Base-by-base conservation (phyloP, 2,329 filamentous ascomycete species). In the Trichoderma pleuroti region DNA sequence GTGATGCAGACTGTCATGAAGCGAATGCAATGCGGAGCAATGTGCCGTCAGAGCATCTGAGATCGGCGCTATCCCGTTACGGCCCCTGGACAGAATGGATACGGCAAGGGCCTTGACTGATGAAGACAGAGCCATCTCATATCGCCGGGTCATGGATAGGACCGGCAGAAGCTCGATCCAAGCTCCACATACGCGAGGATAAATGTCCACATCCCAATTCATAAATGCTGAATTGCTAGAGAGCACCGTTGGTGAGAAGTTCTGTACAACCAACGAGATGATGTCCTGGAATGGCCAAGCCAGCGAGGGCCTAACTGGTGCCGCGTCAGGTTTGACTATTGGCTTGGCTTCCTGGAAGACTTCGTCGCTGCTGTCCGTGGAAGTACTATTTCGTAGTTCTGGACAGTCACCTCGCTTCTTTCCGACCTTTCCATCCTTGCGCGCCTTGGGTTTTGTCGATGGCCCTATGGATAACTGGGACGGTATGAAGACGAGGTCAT, bases 161-260 rank as follows among this genome's bases (percentile, higher is more conserved):
- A 74, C 71, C 1, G 81, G 81, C 7, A 83, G 76, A 9, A 79
- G 76, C 64, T 81, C 80, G 0, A 83, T 77, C 82, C 82, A 84
- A 1, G 79, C 75, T 9, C 81, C 82, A 68, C 81, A 83, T 57
- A 82, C 78, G 11, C 78, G 76, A 28, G 77, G 81, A 63, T 82
- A 81, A 64, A 74, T 74, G 6, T 49, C 46, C 10, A 12, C 59
- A 16, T 68, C 66, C 66, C 66, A 68, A 16, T 34, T 61, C 54
- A 61, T 36, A 18, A 60, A 49, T 16, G 66, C 28, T 2, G 54
- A 54, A 32, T 24, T 59, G 32, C 39, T 46, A 5, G 59, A 42
- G 2, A 32, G 54, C n/a, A 57, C 34, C 4, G 65, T 24, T 18
- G 42, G 34, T 12, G 69, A 21, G 16, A 68, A 59, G 52, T 75